Evolutionary conservation across 1,284 basidiomycete genomes (phyloP), one percentile per base, ranked within the genome.

Genomic region (Rhodotorula sp.): DNA sequence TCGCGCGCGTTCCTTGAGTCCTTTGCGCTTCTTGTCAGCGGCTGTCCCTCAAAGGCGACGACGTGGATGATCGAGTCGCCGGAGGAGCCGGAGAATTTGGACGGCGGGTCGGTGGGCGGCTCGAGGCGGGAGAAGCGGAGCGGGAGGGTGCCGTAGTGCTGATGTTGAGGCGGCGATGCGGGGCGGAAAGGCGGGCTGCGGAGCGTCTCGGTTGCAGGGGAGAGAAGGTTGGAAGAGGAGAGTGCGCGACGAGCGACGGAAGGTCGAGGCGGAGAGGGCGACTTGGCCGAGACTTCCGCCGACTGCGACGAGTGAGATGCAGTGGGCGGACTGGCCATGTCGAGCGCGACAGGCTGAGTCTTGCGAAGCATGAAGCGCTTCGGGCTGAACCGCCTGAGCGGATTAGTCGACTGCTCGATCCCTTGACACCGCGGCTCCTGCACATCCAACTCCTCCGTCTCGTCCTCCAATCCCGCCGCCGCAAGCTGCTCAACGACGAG

Each of bases 1-100:
- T 9, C 62, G 44, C 10, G 70, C 62, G 20, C 67, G 60, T 11
- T 57, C 58, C 27, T 55, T 53, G 29, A 67, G 22, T 17, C 58
- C 24, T 3, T 27, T 10, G 7, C 55, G 30, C 24, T 64, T 36
- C 20, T 55, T 32, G 57, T 17, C 24, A 7, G 20, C 17, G 20
- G 20, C 39, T 3, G 47, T 17, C 32, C 17, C 22, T 20, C 58
- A 49, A 63, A 53, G 4, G 51, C 32, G 24, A 49, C 62, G 56
- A 70, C n/a, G 9, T 65, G 48, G 19, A 64, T 44, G 47, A 62
- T 32, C n/a, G 70, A 71, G 34, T 69, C 69, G 11, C 57, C 54
- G 10, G 70, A 67, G 9, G 73, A 74, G 17, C 54, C 67, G 10
- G 70, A 72, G 49, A 74, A 74, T 39, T 74, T 74, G 46, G 59